Conservation (phyloP, 441 rosid genomes). For the Gossypium gossypioides region DNA sequence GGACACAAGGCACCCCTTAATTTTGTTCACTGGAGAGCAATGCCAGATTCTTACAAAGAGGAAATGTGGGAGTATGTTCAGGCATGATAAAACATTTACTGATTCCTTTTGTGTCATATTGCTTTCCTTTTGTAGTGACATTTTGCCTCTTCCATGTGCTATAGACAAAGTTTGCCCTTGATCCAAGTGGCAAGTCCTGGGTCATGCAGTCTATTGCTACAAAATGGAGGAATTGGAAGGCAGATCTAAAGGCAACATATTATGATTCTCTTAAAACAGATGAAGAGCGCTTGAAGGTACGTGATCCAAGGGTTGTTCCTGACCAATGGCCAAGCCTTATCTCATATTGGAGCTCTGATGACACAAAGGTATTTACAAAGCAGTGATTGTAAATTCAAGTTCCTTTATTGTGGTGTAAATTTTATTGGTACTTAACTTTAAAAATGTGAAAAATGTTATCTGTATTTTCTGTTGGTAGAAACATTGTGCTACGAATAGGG, state of each 20-base stretch:
- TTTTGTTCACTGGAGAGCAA: conserved; percentile 21
- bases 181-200: conserved; percentile 24
- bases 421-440: not conserved
- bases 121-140: not conserved
- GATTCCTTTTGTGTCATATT: not conserved
- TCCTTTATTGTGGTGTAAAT: not conserved
- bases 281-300: conserved; percentile 29
- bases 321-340: conserved; percentile 37
- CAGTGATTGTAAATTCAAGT: not conserved
- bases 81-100: conserved; percentile 15
- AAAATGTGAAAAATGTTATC: not conserved
- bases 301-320: conserved; percentile 28
- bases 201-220: conserved; percentile 28
- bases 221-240: conserved; percentile 38
- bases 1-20: conserved; percentile 32
- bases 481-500: conserved; percentile 28
- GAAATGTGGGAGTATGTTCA: conserved; percentile 30
- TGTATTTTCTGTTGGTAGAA: conserved; percentile 20
- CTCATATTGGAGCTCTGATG: conserved; percentile 32
- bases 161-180: conserved; percentile 30
- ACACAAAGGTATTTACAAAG: conserved; percentile 23
- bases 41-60: conserved; percentile 27
- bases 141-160: not conserved
- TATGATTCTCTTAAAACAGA: conserved; percentile 28
- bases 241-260: conserved; percentile 26